Conservation (phyloP, 192 early-diverging fungal species). For the Coemansia sp. region DNA sequence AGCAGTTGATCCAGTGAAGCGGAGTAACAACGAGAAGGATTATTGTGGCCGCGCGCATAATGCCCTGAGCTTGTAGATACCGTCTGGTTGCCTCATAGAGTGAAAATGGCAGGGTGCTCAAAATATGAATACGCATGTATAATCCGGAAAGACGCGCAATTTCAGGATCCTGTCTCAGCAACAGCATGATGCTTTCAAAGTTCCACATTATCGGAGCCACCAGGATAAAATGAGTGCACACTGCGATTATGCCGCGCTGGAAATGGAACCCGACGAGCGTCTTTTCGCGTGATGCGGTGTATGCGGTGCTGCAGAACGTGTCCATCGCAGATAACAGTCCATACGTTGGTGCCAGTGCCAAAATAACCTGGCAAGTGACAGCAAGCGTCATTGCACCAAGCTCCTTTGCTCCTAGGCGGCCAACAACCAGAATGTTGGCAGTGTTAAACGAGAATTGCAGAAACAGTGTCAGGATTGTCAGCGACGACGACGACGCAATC, state of each 20-base stretch:
- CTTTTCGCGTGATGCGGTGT: no score
- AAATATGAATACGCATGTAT: conserved; percentile 65
- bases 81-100: conserved; percentile 79
- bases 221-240: conserved; percentile 47
- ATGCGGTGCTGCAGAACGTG: no score
- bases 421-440: conserved; percentile 3
- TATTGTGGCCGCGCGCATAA: no score
- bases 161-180: conserved; percentile 67
- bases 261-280: no score
- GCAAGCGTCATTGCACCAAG: no score
- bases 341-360: conserved; percentile 1
- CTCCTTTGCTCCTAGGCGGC: no score
- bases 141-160: no score
- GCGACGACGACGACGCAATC: conserved; percentile 26
- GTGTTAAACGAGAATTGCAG: no score
- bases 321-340: conserved; percentile 29
- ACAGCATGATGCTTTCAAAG: conserved; percentile 66
- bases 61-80: conserved; percentile 84
- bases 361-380: neutral
- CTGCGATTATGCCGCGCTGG: conserved; percentile 8
- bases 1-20: conserved; percentile 73
- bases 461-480: conserved; percentile 10
- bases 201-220: conserved; percentile 67
- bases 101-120: conserved; percentile 71
- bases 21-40: conserved; percentile 70